Evolutionary conservation across 345 rosid genomes (phyloP), one percentile per base, ranked within the genome.

Genomic region (Melastoma malabathricum): DNA sequence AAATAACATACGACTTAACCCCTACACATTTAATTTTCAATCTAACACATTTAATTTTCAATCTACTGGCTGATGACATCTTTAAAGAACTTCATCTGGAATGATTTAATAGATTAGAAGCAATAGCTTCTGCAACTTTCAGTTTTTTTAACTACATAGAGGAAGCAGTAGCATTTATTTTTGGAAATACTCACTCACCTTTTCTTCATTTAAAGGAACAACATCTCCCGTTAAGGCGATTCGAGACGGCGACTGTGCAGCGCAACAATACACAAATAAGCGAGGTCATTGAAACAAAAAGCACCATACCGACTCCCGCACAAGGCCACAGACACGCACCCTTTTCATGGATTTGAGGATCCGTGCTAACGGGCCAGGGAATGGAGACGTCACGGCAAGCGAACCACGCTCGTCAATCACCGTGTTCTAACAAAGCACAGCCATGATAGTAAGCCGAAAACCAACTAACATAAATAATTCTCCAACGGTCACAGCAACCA

Each of bases 371-470:
- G 81, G 80, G 10, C 83, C 87, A 13, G 93, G 93, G 66, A 67
- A 73, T 9, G 89, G 93, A 64, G 75, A 71, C 17, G 87, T 43
- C 45, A 89, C 68, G 49, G 95, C 70, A 54, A 89, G 68, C 1
- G 97, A 89, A 66, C 79, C 80, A 43, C 93, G 83, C 54, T 83
- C 93, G 68, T 89, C 97, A 43, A 89, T 71, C 54, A 89, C 61
- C 57, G 75, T 65, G 68, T 89, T 89, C 97, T 89, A 67, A 61
- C 63, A 16, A 22, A 51, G 15, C 54, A 51, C 54, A 16, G 20
- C 2, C 2, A 15, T 10, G 22, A 29, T 25, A 19, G 18, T 27
- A 53, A 53, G 20, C 39, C 4, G 18, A 41, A 53, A 53, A 38
- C 15, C 38, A 6, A 31, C 38, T 1, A 31, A 31, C 38, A 31